phyloP scores from a whole-genome alignment of 306 rosid genomes.

The Bauhinia variegata region DNA sequence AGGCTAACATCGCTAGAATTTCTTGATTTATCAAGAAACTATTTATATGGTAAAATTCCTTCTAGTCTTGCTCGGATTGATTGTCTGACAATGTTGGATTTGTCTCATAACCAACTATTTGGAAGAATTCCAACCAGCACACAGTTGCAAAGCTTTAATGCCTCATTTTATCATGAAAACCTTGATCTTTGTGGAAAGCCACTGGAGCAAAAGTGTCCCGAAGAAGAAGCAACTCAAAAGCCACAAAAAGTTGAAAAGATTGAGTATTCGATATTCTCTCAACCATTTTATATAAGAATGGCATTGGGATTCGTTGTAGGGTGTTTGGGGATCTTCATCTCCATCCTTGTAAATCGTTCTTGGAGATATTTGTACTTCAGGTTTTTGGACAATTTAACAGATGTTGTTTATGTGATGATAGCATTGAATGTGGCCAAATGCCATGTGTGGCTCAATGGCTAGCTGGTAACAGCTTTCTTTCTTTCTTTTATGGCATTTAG shows the following conservation, averaged over 20 bases:
- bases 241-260: not conserved
- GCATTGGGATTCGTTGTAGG: slow-evolving; percentile 3
- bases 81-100: slow-evolving; percentile 22
- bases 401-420: not conserved
- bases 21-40: slow-evolving; percentile 38
- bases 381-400: not conserved
- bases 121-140: slow-evolving; percentile 30
- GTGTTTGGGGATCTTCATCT: slow-evolving; percentile 22
- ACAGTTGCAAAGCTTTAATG: slow-evolving; percentile 30
- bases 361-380: slow-evolving; percentile 33
- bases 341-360: not conserved
- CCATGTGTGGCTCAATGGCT: not conserved
- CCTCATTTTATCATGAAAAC: slow-evolving; percentile 18
- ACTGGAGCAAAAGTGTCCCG: slow-evolving; percentile 5
- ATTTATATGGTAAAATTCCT: slow-evolving; percentile 9
- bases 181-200: slow-evolving; percentile 23
- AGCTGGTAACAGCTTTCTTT: not conserved
- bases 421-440: not conserved
- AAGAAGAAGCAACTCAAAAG: not conserved
- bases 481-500: not conserved
- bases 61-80: slow-evolving; percentile 16
- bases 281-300: slow-evolving; percentile 21
- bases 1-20: not conserved
- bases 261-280: not conserved
- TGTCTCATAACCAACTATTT: slow-evolving; percentile 17